These are phyloP conservation scores for Eimeria praecox DNA, from an alignment of 169 alveolate species.

Conservation along the genomic window DNA sequence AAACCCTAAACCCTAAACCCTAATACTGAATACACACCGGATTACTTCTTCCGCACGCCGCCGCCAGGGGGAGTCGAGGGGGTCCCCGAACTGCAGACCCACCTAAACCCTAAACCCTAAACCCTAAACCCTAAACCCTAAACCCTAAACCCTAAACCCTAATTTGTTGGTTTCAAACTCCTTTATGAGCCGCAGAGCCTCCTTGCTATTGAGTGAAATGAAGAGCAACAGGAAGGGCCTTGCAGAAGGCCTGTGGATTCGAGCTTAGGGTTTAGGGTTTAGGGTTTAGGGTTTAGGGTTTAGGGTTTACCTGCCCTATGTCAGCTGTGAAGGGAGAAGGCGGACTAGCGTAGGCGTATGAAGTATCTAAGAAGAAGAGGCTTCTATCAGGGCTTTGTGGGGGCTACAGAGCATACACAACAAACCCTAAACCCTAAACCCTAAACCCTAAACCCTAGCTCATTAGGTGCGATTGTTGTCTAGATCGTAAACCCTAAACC, in stretches of 20 bases:
- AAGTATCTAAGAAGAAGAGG: conserved; percentile 36
- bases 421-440: conserved; percentile 32
- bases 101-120: conserved; percentile 24
- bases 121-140: conserved; percentile 44
- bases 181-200: neutral
- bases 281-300: conserved; percentile 69
- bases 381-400: neutral
- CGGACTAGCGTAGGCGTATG: conserved; percentile 28
- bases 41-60: conserved; percentile 60
- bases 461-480: too few relatives aligned
- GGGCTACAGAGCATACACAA: neutral
- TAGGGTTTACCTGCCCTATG: conserved; percentile 60
- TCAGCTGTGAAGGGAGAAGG: conserved; percentile 30
- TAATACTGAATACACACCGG: neutral
- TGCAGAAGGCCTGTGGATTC: neutral
- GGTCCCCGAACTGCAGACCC: conserved; percentile 36
- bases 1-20: conserved; percentile 65
- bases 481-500: neutral
- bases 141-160: conserved; percentile 39
- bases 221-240: neutral
- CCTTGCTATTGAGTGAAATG: neutral
- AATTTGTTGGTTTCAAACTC: neutral
- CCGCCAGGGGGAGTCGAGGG: conserved; percentile 54
- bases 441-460: conserved; percentile 11
- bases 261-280: conserved; percentile 50